Conservation (phyloP, 2,329 filamentous ascomycete genomes). For the Nemania abortiva region DNA sequence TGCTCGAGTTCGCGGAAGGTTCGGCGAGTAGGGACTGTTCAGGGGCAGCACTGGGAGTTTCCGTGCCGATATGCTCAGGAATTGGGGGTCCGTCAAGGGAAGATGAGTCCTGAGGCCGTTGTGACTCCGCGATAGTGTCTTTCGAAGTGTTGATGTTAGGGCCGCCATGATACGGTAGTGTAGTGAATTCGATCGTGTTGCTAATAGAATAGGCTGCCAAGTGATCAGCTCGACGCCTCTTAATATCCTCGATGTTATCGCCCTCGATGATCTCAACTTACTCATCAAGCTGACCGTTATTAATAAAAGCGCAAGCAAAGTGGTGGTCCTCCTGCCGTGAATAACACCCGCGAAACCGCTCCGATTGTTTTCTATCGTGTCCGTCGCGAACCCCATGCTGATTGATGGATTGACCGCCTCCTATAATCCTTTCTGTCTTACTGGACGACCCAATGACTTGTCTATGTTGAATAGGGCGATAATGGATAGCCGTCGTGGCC, state of each 20-base stretch:
- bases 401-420: neutral
- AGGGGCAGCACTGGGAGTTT: too few relatives aligned
- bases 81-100: neutral
- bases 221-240: conserved; percentile 4
- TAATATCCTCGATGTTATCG: neutral
- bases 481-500: neutral
- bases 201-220: conserved; percentile 16
- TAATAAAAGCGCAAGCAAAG: conserved; percentile 22
- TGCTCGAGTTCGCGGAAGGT: neutral
- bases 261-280: conserved; percentile 7
- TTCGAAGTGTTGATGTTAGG: neutral
- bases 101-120: neutral
- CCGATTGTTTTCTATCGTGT: neutral
- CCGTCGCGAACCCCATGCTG: neutral
- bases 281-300: conserved; percentile 22
- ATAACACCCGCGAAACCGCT: neutral
- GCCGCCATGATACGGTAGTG: neutral
- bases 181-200: conserved; percentile 4
- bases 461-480: neutral
- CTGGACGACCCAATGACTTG: neutral
- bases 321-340: conserved; percentile 2
- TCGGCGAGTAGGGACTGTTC: neutral
- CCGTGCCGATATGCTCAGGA: neutral
- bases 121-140: neutral
- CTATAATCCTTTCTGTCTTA: neutral